phyloP scores from a whole-genome alignment of 1,284 basidiomycete genomes.

The Volvariella volvacea region DNA sequence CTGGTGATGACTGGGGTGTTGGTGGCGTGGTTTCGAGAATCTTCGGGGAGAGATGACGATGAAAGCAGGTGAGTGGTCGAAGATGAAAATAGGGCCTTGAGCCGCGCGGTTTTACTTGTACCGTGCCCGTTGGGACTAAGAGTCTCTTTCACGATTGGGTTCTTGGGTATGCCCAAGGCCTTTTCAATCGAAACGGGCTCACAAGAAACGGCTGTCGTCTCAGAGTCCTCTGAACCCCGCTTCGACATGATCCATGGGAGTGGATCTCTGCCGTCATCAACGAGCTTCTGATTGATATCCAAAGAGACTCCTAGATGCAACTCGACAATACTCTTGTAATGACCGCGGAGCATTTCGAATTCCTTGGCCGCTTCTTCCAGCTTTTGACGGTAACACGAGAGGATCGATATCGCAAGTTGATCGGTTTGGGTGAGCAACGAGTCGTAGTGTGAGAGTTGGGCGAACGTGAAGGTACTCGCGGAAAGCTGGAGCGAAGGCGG shows the following conservation, averaged over 20 bases:
- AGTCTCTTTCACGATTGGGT: no score
- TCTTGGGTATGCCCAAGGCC: no score
- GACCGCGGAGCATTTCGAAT: constrained; percentile 35
- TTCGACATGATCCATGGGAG: constrained; percentile 9
- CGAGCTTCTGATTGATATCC: not conserved
- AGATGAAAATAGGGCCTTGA: no score
- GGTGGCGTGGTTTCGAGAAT: not conserved
- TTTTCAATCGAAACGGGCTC: no score
- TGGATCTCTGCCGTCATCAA: not conserved
- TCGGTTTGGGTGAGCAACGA: no score
- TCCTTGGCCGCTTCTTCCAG: constrained; percentile 44
- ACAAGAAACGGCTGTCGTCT: constrained; percentile 36
- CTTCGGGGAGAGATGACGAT: no score
- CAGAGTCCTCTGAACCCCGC: constrained; percentile 52
- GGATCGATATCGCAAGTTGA: no score
- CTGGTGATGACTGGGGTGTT: not conserved
- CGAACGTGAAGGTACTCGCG: constrained; percentile 14
- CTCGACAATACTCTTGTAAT: not conserved
- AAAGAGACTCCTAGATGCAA: constrained; percentile 1
- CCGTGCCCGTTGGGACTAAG: no score
- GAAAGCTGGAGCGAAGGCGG: constrained; percentile 32
- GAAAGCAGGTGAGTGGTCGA: no score
- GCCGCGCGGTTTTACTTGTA: no score
- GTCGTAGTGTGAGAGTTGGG: no score
- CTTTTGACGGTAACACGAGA: not conserved